Evolutionary conservation across 2,329 filamentous ascomycete species (phyloP).

Genomic region (Cryphonectria naterciae): DNA sequence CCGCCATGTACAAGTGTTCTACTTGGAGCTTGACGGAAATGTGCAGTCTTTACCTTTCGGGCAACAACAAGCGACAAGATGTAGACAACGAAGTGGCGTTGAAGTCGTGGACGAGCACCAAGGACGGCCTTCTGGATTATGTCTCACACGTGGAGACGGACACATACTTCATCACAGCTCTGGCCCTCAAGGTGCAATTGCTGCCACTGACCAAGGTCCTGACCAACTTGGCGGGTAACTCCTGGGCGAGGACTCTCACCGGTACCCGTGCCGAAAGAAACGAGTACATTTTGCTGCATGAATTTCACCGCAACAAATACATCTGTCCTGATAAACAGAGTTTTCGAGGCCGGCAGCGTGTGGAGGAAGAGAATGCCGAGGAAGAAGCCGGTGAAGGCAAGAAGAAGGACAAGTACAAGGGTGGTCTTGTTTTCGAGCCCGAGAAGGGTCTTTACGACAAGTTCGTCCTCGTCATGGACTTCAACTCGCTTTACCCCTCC

Average conservation of each 20-base stretch:
- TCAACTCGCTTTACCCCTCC: conserved; percentile 97
- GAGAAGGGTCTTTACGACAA: conserved; percentile 98
- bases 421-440: conserved; percentile 96
- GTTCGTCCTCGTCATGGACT: conserved; percentile 99
- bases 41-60: conserved; percentile 85
- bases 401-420: conserved; percentile 99
- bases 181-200: conserved; percentile 88
- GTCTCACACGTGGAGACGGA: conserved; percentile 92
- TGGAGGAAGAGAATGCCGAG: conserved; percentile 71
- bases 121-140: conserved; percentile 89
- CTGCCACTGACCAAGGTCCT: conserved; percentile 91
- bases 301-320: conserved; percentile 96
- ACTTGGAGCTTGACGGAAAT: conserved; percentile 98
- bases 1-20: conserved; percentile 94
- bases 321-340: conserved; percentile 95
- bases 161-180: conserved; percentile 91
- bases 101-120: conserved; percentile 82
- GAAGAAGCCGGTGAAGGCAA: conserved; percentile 76
- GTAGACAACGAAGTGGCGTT: conserved; percentile 87
- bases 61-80: conserved; percentile 74
- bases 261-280: conserved; percentile 97
- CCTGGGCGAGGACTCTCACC: conserved; percentile 93
- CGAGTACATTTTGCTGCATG: conserved; percentile 97
- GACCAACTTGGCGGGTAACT: conserved; percentile 96
- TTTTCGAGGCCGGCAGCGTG: conserved; percentile 74